Conservation (phyloP, 805 yeast species). For the Yamadazyma insecticola region DNA sequence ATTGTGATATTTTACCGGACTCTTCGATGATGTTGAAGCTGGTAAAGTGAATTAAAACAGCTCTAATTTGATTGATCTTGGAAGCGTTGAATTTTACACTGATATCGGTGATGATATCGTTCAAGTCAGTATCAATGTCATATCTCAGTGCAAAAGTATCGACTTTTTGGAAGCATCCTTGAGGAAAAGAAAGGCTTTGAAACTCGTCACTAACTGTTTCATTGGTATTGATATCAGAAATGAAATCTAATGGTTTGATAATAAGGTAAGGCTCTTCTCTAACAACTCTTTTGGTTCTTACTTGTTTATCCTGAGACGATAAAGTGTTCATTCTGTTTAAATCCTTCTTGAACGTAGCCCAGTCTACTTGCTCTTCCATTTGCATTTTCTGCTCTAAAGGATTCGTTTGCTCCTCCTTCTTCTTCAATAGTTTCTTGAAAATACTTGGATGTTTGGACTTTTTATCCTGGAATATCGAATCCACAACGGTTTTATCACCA, state of each 20-base stretch:
- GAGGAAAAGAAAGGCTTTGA: conserved; percentile 13
- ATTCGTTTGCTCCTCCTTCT: conserved; percentile 20
- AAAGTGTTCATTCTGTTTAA: conserved; percentile 70
- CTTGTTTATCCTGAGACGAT: conserved; percentile 61
- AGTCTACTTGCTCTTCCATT: conserved; percentile 25
- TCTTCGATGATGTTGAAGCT: conserved; percentile 47
- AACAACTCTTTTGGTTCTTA: conserved; percentile 57
- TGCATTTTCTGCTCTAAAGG: conserved; percentile 31
- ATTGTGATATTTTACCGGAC: conserved; percentile 29
- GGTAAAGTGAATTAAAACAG: conserved; percentile 65
- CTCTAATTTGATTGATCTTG: conserved; percentile 52
- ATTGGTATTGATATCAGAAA: conserved; percentile 39
- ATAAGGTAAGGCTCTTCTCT: conserved; percentile 34
- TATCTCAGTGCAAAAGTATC: conserved; percentile 31
- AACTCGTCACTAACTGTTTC: conserved; percentile 22
- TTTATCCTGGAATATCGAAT: conserved; percentile 39
- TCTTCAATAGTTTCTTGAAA: conserved; percentile 37
- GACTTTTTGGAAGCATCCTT: conserved; percentile 18
- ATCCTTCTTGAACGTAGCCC: conserved; percentile 47
- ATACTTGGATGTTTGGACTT: conserved; percentile 42
- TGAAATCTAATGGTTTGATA: conserved; percentile 38
- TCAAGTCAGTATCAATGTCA: conserved; percentile 25
- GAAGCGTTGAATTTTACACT: conserved; percentile 34
- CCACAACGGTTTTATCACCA: conserved; percentile 27
- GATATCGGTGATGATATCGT: conserved; percentile 39